These are phyloP conservation scores for Flaveria brownii DNA, from an alignment of 129 eudicot species.

Conservation along the genomic window DNA sequence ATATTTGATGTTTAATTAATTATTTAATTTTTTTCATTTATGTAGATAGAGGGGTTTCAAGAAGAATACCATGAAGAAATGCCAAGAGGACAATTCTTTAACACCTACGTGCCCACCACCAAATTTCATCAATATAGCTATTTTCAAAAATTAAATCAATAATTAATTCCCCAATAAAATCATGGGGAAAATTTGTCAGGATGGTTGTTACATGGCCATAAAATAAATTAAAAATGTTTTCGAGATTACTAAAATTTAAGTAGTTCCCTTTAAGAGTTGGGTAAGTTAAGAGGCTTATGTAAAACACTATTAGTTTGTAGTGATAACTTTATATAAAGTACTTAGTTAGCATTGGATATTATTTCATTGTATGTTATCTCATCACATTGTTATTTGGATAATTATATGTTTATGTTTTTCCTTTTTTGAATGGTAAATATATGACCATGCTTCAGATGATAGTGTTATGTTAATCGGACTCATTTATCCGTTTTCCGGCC, in stretches of 20 bases:
- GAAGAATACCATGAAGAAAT: constrained; percentile 41
- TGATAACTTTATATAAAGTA: neutral
- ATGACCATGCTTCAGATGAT: too few relatives aligned
- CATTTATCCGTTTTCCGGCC: too few relatives aligned
- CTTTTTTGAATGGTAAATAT: too few relatives aligned
- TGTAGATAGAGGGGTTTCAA: constrained; percentile 57
- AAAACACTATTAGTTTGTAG: neutral
- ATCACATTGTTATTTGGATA: too few relatives aligned
- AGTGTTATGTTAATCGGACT: too few relatives aligned
- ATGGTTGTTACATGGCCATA: neutral
- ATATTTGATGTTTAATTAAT: too few relatives aligned
- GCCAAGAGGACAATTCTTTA: constrained; percentile 35
- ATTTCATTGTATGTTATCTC: too few relatives aligned
- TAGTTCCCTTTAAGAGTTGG: neutral
- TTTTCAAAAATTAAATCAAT: constrained; percentile 17
- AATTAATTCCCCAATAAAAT: neutral
- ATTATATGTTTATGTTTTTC: too few relatives aligned
- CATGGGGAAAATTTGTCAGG: constrained; percentile 4
- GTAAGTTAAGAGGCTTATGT: neutral
- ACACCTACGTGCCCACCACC: constrained; percentile 30
- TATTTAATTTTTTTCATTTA: neutral
- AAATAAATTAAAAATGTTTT: neutral
- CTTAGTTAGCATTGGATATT: too few relatives aligned
- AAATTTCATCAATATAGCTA: constrained; percentile 46
- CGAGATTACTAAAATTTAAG: neutral